Conservation (phyloP, 495 filamentous ascomycete genomes). For the Clavariopsis aquatica region DNA sequence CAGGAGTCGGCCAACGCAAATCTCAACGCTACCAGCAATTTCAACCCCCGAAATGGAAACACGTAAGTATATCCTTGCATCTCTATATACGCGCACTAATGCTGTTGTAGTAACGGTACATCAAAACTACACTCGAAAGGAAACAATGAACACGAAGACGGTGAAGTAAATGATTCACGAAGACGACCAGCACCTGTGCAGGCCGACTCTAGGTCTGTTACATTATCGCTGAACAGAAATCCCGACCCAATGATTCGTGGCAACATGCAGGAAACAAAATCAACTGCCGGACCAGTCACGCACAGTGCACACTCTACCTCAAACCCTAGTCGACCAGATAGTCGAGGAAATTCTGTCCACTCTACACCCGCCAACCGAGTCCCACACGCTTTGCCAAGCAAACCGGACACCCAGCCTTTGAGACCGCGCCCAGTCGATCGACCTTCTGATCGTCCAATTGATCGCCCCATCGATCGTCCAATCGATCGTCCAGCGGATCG, state of each 20-base stretch:
- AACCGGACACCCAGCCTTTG: conserved; percentile 34
- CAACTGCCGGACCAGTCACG: background rate
- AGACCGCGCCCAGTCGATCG: conserved; percentile 31
- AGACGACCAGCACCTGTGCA: conserved; percentile 2
- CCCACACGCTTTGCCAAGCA: conserved; percentile 37
- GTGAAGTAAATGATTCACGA: conserved; percentile 44
- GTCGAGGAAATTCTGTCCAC: background rate
- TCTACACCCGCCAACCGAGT: conserved; percentile 10
- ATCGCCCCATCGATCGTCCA: conserved; percentile 24
- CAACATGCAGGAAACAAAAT: background rate
- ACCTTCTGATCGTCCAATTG: conserved; percentile 21
- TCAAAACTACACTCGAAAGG: conserved; percentile 22
- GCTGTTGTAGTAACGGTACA: conserved; percentile 22
- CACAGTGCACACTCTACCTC: background rate
- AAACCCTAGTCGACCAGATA: background rate
- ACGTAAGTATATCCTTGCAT: conserved; percentile 24
- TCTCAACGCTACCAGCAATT: conserved; percentile 35
- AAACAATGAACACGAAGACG: conserved; percentile 42
- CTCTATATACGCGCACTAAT: background rate
- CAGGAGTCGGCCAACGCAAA: background rate
- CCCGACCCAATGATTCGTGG: background rate
- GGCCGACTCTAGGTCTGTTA: background rate
- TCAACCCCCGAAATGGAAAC: conserved; percentile 34
- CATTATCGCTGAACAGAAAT: conserved; percentile 1
- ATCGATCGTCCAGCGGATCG: conserved; percentile 14